A percentile compares a stretch with the other conserved stretches of the same genome.
These are phyloP conservation scores for Eimeria sp. DNA, from an alignment of 169 alveolate genomes.

Conservation along the genomic window DNA sequence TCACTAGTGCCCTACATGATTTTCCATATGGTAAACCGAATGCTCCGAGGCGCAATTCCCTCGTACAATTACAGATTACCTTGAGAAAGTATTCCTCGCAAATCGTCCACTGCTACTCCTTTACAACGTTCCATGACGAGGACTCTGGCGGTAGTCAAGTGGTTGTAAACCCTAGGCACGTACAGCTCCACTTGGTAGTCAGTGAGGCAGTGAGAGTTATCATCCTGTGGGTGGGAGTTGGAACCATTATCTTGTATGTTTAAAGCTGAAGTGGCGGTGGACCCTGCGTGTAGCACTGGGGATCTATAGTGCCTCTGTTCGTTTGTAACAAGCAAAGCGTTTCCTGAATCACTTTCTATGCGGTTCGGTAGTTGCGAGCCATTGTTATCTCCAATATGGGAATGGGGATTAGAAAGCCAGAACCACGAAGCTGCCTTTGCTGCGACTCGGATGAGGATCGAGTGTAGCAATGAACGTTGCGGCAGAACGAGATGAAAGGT, in stretches of 20 bases:
- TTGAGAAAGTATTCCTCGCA: conserved; percentile 42
- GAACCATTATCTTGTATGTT: background rate
- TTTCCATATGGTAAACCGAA: background rate
- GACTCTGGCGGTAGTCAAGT: conserved; percentile 77
- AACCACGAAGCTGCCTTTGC: conserved; percentile 29
- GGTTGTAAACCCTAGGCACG: conserved; percentile 73
- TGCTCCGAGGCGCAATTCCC: background rate
- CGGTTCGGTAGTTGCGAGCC: background rate
- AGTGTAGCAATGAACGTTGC: conserved; percentile 14
- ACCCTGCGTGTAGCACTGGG: background rate
- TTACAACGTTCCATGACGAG: conserved; percentile 82
- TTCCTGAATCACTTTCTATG: background rate
- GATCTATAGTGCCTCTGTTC: background rate
- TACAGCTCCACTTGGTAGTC: conserved; percentile 71
- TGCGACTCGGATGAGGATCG: conserved; percentile 37
- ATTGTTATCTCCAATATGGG: background rate
- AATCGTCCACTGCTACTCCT: conserved; percentile 80
- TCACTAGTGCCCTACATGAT: background rate
- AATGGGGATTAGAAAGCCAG: conserved; percentile 8
- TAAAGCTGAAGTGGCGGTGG: background rate
- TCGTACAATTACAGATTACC: conserved; percentile 23
- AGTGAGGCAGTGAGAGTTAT: background rate
- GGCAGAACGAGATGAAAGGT: conserved; percentile 44
- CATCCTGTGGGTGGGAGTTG: background rate
- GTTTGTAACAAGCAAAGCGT: background rate